A percentile compares a stretch with the other conserved stretches of the same genome.
Conservation (phyloP, 495 filamentous ascomycete species). For the Apiosordaria backusii region DNA sequence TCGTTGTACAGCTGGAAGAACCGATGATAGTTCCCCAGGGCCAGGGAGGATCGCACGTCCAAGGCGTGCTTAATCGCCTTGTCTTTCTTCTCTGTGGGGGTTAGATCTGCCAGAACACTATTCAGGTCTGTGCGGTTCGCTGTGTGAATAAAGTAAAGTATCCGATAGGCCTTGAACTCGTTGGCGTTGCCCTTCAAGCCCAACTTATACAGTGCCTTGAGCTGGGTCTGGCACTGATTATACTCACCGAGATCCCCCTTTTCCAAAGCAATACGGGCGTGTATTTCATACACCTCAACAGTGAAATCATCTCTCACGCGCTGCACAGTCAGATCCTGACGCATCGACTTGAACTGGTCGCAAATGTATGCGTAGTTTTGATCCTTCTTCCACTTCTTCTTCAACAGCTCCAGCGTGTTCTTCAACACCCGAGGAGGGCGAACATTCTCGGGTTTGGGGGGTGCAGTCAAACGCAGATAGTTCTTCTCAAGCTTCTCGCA, state of each 20-base stretch:
- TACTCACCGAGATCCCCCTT: conserved; percentile 99
- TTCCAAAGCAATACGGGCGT: conserved; percentile 95
- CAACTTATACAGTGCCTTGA: conserved; percentile 82
- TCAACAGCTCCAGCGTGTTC: conserved; percentile 80
- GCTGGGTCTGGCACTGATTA: conserved; percentile 99
- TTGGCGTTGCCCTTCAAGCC: conserved; percentile 83
- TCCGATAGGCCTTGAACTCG: conserved; percentile 99
- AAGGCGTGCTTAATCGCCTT: conserved; percentile 84
- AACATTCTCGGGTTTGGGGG: conserved; percentile 80
- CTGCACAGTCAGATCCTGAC: conserved; percentile 97
- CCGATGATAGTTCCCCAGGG: conserved; percentile 91
- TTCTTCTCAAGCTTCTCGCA: conserved; percentile 85
- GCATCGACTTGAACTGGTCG: conserved; percentile 98
- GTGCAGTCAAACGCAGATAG: conserved; percentile 88
- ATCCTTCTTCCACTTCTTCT: conserved; percentile 91
- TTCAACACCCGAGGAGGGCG: conserved; percentile 78
- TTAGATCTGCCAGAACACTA: conserved; percentile 96
- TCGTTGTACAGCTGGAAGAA: conserved; percentile 95
- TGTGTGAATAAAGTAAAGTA: conserved; percentile 99
- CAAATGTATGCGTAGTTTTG: conserved; percentile 96
- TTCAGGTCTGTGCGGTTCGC: conserved; percentile 98
- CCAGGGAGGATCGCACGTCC: conserved; percentile 83
- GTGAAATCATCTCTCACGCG: conserved; percentile 95
- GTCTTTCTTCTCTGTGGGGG: conserved; percentile 85
- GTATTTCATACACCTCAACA: conserved; percentile 92